A percentile compares a stretch with the other conserved stretches of the same genome.
Evolutionary conservation across 192 early-diverging fungal genomes (phyloP).

Genomic region (Globomyces pollinis-pini): DNA sequence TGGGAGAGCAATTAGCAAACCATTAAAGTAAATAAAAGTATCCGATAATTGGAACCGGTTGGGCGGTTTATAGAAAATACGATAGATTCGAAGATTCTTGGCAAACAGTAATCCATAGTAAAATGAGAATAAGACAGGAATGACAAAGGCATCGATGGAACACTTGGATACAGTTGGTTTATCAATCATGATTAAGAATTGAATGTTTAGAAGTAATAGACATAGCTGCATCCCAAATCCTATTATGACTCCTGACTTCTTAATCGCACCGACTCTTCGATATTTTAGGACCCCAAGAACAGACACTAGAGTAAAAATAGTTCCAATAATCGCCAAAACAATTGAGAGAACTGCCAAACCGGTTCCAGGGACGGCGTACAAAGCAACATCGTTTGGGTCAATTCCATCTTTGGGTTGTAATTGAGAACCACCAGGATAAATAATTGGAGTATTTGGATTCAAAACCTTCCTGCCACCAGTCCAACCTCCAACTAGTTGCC

Average conservation of each 20-base stretch:
- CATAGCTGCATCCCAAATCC: conserved; percentile 6
- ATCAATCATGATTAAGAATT: conserved; percentile 2
- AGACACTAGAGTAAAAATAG: neutral
- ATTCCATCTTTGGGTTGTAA: neutral
- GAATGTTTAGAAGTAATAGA: neutral
- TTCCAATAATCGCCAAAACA: neutral
- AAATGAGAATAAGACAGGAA: neutral
- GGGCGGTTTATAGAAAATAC: neutral
- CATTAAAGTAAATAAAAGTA: neutral
- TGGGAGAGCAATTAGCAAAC: neutral
- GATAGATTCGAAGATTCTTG: conserved; percentile 2
- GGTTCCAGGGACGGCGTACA: neutral
- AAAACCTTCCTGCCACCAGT: neutral
- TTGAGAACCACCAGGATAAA: conserved; percentile 2
- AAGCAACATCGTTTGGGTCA: neutral
- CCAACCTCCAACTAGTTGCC: neutral
- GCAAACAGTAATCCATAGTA: conserved; percentile 10
- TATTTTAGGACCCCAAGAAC: neutral
- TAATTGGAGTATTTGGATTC: neutral
- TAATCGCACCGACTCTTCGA: neutral
- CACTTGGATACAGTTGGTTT: neutral
- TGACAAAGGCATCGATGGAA: neutral
- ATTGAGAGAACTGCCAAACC: neutral
- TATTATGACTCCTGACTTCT: neutral
- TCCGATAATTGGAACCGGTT: neutral